phyloP scores from a whole-genome alignment of 495 filamentous ascomycete genomes.

The Elaphomyces granulatus region DNA sequence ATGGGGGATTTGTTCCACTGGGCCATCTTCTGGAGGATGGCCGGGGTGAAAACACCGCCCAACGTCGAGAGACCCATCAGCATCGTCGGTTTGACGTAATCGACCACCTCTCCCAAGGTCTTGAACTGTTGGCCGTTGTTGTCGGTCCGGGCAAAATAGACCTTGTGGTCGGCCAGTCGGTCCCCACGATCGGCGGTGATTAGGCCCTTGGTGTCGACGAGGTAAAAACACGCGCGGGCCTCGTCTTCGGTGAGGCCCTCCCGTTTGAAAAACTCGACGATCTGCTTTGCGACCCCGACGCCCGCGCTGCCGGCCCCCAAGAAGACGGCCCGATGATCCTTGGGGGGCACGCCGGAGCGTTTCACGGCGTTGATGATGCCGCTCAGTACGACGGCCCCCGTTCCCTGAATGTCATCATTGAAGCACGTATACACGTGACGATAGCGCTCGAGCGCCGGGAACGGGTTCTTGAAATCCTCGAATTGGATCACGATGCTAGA shows the following conservation, averaged over 20 bases:
- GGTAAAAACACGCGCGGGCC: slow-evolving; percentile 84
- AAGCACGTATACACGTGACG: slow-evolving; percentile 81
- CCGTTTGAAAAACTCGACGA: slow-evolving; percentile 88
- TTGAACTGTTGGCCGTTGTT: slow-evolving; percentile 85
- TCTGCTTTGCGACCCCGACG: slow-evolving; percentile 93
- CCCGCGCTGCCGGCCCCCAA: slow-evolving; percentile 91
- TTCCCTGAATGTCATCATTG: slow-evolving; percentile 98
- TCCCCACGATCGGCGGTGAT: slow-evolving; percentile 90
- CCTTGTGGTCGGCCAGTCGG: slow-evolving; percentile 89
- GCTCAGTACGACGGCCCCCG: slow-evolving; percentile 84
- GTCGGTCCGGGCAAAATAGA: slow-evolving; percentile 88
- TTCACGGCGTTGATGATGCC: slow-evolving; percentile 94
- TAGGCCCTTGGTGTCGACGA: slow-evolving; percentile 93
- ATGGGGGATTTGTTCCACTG: slow-evolving; percentile 69
- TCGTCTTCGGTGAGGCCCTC: slow-evolving; percentile 87
- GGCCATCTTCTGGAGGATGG: slow-evolving; percentile 72
- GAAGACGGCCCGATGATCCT: slow-evolving; percentile 90
- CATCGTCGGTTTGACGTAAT: slow-evolving; percentile 86
- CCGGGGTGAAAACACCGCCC: slow-evolving; percentile 83
- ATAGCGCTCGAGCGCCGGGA: slow-evolving; percentile 84
- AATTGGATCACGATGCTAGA: slow-evolving; percentile 87
- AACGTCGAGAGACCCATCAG: slow-evolving; percentile 91
- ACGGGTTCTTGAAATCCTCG: slow-evolving; percentile 97
- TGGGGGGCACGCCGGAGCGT: slow-evolving; percentile 67
- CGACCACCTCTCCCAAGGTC: slow-evolving; percentile 81